Conservation (phyloP, 2,329 filamentous ascomycete genomes). For the Zymoseptoria brevis region DNA sequence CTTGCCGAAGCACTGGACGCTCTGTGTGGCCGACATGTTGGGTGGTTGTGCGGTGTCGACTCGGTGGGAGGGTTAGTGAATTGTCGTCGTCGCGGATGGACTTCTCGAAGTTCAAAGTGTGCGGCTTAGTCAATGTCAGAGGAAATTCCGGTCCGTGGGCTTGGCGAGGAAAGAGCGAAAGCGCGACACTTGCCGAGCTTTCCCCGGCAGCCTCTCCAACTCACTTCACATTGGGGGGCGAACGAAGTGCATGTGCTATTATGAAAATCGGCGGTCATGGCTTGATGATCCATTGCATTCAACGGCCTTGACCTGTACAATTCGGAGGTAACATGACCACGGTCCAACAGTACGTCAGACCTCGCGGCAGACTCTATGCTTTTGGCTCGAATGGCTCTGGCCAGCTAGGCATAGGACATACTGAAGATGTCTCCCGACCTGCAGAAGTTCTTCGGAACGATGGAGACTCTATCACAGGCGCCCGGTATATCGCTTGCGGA, state of each 20-base stretch:
- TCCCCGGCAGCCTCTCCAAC: neutral
- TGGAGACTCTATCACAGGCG: neutral
- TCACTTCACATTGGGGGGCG: neutral
- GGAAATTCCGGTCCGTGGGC: neutral
- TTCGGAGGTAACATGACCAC: neutral
- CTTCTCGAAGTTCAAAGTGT: constrained; percentile 3
- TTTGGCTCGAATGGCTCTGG: constrained; percentile 47
- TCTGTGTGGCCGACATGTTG: constrained; percentile 59
- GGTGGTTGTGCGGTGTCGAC: constrained; percentile 7
- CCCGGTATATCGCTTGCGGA: constrained; percentile 49
- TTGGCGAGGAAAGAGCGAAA: constrained; percentile 1
- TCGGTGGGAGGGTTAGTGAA: constrained; percentile 2
- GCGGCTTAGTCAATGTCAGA: constrained; percentile 1
- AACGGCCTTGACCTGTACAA: neutral
- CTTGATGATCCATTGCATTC: neutral
- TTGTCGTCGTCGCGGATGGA: constrained; percentile 8
- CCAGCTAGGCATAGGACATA: constrained; percentile 43
- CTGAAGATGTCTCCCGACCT: constrained; percentile 34
- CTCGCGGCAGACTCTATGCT: constrained; percentile 13
- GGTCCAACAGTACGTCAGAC: neutral
- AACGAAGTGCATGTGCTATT: neutral
- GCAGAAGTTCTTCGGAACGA: constrained; percentile 5
- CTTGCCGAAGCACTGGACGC: constrained; percentile 95
- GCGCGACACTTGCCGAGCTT: neutral
- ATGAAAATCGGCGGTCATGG: no score